phyloP scores from a whole-genome alignment of 495 filamentous ascomycete genomes.

The Trichoderma erinaceum region DNA sequence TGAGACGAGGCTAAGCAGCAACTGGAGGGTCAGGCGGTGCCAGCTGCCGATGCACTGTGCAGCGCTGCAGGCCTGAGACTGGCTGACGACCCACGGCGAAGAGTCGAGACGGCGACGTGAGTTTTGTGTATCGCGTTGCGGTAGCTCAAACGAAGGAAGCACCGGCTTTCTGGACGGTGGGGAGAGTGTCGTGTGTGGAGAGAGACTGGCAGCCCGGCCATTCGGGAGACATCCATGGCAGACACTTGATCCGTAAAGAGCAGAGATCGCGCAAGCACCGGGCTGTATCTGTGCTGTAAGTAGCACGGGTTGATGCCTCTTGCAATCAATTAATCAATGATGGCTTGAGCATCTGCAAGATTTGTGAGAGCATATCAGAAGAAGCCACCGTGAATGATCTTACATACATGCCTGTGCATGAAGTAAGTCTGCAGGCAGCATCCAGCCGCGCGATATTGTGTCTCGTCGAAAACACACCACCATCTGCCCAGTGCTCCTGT shows the following conservation, averaged over 20 bases:
- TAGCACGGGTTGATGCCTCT: background rate
- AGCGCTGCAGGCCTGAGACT: background rate
- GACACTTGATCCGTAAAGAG: no score
- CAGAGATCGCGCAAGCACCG: background rate
- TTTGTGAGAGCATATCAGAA: no score
- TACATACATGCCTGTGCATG: no score
- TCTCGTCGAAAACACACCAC: background rate
- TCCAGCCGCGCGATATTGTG: constrained; percentile 6
- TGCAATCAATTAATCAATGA: background rate
- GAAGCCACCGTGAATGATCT: no score
- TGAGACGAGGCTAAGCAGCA: background rate
- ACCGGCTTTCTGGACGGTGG: background rate
- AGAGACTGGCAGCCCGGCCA: background rate
- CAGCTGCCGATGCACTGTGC: constrained; percentile 9
- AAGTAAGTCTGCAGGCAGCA: background rate
- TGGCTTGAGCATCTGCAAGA: no score
- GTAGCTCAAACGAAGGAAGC: background rate
- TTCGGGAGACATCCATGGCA: background rate
- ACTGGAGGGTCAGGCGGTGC: constrained; percentile 8
- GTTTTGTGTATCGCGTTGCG: no score
- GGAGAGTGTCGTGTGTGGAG: background rate
- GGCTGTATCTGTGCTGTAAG: background rate
- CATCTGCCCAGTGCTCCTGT: constrained; percentile 5
- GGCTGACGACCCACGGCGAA: background rate
- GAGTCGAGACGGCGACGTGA: no score